Evolutionary conservation across 2,329 filamentous ascomycete species (phyloP), one percentile per base, ranked within the genome.

Genomic region (Aspergillus quadricinctus): DNA sequence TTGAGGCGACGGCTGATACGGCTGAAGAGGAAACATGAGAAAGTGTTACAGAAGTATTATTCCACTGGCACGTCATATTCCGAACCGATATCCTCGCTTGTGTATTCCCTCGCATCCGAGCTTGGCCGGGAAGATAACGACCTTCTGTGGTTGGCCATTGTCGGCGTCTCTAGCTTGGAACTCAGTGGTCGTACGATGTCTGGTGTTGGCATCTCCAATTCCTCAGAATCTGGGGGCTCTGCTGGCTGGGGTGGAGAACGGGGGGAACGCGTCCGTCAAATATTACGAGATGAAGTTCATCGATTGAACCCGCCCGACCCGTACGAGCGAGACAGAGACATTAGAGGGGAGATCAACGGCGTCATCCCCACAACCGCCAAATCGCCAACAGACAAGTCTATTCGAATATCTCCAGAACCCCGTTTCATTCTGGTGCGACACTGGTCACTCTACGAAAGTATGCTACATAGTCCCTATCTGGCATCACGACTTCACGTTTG

Each of bases 381-480:
- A 58, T 94, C 89, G 60, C 91, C 94, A 5, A 93, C 92, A 54
- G 94, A 99, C 73, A 95, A 86, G 9, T 89, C 91, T 51, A 97
- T 99, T 63, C 87, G 92, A 23, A 79, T 99, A 41, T 96, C 92
- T 0, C 94, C 94, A 0, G 94, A 99, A 69, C 95, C 94, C 9
- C 88, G 90, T 43, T 96, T 99, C 64, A 82, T 97, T 27, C 83
- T 99, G 0, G 90, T 97, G 53, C 83, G 94, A 35, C 94, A 99
- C 72, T 99, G 94, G 94, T 96, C 91, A 64, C 80, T 99, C 14
- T 97, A 97, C 73, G 94, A 99, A 69, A 96, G 92, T 72, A 97
- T 99, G 94, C 82, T 97, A 11, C 94, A 99, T 72, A 97, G 92
- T 0, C 92, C 93, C 0, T 97, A 97, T 68, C 83, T 99, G 4